phyloP scores from a whole-genome alignment of 31 red algal genomes.

The Odonthalia washingtoniensis region DNA sequence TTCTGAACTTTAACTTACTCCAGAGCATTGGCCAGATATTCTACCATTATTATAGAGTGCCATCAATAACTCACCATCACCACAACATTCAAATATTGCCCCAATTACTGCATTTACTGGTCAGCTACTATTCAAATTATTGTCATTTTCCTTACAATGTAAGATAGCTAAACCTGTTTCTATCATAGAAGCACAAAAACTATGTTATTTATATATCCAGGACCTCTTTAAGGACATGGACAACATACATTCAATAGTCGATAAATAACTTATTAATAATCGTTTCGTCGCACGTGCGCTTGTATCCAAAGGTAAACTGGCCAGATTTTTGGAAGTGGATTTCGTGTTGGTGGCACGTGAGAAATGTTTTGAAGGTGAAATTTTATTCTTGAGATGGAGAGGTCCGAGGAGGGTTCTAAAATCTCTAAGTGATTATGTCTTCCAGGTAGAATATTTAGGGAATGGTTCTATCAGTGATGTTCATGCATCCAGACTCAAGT shows the following conservation, averaged over 20 bases:
- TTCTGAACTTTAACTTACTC: not conserved
- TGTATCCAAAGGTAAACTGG: not conserved
- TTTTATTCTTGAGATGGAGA: not conserved
- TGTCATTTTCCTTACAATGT: not conserved
- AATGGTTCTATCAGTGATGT: not conserved
- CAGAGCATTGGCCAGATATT: conserved; percentile 8
- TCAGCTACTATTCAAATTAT: not conserved
- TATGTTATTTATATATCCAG: not conserved
- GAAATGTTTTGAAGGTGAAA: not conserved
- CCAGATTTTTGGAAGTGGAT: not conserved
- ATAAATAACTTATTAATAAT: not conserved
- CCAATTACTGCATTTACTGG: not conserved
- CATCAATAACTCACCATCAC: not conserved
- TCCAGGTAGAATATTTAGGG: not conserved
- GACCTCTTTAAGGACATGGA: not conserved
- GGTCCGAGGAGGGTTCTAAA: not conserved
- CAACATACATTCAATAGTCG: not conserved
- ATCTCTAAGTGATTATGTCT: not conserved
- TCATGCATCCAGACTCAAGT: not conserved
- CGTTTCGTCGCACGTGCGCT: not conserved
- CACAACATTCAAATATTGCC: not conserved
- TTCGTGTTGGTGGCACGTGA: not conserved
- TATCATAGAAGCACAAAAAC: not conserved
- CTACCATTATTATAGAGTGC: not conserved
- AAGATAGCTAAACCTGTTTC: not conserved